Evolutionary conservation across 805 yeast genomes (phyloP), one percentile per base, ranked within the genome.

Genomic region (Nakazawaea siamensis): DNA sequence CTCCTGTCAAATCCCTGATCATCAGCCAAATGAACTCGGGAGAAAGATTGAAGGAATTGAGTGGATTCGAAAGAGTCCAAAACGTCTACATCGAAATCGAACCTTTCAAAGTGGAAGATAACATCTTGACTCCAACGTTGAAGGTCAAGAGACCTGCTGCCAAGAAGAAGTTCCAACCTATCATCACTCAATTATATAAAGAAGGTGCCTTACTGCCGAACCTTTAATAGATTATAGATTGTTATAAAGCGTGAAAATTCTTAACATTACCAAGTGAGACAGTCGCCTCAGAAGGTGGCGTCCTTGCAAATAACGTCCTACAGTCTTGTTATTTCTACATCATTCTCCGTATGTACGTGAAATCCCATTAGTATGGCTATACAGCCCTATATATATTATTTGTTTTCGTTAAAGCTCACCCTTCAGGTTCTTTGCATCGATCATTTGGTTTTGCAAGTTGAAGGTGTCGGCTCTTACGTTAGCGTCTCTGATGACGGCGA

Each of bases 401-500:
- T n/a, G n/a, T n/a, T n/a, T n/a, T 21, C 24, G 11, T 8, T 21
- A 21, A 9, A n/a, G n/a, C n/a, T n/a, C n/a, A n/a, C n/a, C n/a
- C n/a, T 27, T 16, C 18, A 15, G n/a, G 14, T 18, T 33, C 40
- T 58, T 64, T 34, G 39, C 42, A 33, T 57, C 62, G 55, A 66
- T 50, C 47, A 57, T 55, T 40, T 60, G 56, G 45, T 65, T 66
- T 58, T 74, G 81, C 45, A 64, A 55, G 34, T 58, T 66, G 47
- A 62, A 74, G 14, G 80, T 76, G 46, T 75, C 64, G 33, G 64
- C 64, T 33, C 64, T 62, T 28, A 77, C 83, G 45, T 71, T 73
- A 33, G 77, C 66, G 16, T 79, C 88, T 55, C 76, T 69, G 41
- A 82, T 71, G 27, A 83, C 80, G 18, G 90, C 92, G 13, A 83